A percentile compares a stretch with the other conserved stretches of the same genome.
phyloP scores from a whole-genome alignment of 345 rosid genomes.

The Gossypium arboreum region DNA sequence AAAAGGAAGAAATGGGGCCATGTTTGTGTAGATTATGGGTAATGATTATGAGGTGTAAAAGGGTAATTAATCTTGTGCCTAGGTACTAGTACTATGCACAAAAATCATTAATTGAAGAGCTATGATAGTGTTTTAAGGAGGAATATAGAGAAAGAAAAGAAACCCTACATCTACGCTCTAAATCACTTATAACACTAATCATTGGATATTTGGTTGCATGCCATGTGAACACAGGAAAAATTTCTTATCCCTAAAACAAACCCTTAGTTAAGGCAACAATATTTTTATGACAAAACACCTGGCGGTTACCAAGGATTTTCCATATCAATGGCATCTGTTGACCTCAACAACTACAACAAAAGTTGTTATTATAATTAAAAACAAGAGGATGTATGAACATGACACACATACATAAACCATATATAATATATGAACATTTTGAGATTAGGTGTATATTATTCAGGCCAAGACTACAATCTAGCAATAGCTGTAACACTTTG shows the following conservation, averaged over 20 bases:
- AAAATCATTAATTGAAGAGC: neutral
- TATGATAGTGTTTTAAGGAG: neutral
- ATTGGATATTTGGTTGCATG: slow-evolving; percentile 10
- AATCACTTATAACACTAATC: slow-evolving; percentile 14
- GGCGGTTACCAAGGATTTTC: neutral
- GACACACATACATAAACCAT: slow-evolving; percentile 11
- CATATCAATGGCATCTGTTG: slow-evolving; percentile 32
- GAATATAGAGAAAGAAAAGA: neutral
- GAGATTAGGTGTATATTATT: slow-evolving; percentile 22
- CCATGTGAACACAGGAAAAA: neutral
- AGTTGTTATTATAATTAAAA: slow-evolving; percentile 5
- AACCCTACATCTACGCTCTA: slow-evolving; percentile 1
- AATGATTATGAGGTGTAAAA: slow-evolving; percentile 19
- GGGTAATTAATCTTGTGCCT: neutral
- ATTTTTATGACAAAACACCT: neutral
- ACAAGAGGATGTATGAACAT: slow-evolving; percentile 30
- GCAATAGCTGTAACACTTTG: slow-evolving; percentile 14
- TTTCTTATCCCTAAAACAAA: neutral
- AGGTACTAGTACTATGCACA: neutral
- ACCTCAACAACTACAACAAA: slow-evolving; percentile 17
- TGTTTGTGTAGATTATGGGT: slow-evolving; percentile 6
- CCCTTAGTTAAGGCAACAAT: neutral
- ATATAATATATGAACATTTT: slow-evolving; percentile 14
- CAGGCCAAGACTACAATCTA: slow-evolving; percentile 19
- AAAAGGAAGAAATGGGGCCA: neutral